Evolutionary conservation across 257 asterid species (phyloP).

Genomic region (Knoxia roxburghii): DNA sequence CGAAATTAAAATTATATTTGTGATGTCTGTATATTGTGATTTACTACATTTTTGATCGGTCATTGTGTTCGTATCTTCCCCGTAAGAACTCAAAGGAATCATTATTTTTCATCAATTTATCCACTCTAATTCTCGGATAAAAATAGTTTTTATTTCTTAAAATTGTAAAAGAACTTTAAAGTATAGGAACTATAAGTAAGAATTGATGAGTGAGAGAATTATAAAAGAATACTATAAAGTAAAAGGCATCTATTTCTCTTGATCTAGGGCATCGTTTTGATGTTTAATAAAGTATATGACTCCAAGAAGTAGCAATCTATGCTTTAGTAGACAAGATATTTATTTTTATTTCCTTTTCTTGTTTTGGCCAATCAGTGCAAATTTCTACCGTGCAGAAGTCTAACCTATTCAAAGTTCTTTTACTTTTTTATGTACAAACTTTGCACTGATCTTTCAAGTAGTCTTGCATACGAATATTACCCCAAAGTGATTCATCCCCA

Average conservation of each 20-base stretch:
- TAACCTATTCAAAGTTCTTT: constrained; percentile 16
- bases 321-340: constrained; percentile 24
- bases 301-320: constrained; percentile 10
- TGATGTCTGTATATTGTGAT: too few relatives aligned
- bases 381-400: constrained; percentile 23
- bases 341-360: constrained; percentile 25
- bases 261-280: constrained; percentile 21
- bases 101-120: too few relatives aligned
- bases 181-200: too few relatives aligned
- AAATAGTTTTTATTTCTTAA: too few relatives aligned
- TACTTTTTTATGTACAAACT: constrained; percentile 15
- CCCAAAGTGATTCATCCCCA: constrained; percentile 4
- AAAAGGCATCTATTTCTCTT: constrained; percentile 22
- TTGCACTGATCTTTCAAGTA: constrained; percentile 22
- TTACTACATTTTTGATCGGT: too few relatives aligned
- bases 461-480: background rate
- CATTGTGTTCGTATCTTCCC: too few relatives aligned
- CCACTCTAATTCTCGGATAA: too few relatives aligned
- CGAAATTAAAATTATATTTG: too few relatives aligned
- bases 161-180: too few relatives aligned
- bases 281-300: constrained; percentile 19
- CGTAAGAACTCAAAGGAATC: too few relatives aligned
- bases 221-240: constrained; percentile 8
- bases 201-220: too few relatives aligned
- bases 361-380: constrained; percentile 28